A percentile compares a stretch with the other conserved stretches of the same genome.
phyloP scores from a whole-genome alignment of 2,329 filamentous ascomycete species.

The Hymenoscyphus linearis region DNA sequence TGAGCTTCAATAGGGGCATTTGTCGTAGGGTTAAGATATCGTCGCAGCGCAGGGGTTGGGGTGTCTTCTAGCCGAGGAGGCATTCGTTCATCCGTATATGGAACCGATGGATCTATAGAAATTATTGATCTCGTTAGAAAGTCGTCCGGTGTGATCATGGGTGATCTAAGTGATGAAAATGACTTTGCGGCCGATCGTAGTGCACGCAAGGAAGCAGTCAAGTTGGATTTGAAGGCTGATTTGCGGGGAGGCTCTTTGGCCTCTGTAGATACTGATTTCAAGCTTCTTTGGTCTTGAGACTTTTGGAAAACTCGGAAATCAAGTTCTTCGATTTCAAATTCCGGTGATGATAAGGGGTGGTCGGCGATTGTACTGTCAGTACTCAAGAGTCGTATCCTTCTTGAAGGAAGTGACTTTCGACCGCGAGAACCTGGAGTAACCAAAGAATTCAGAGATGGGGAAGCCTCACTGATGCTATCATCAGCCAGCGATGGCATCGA shows the following conservation, averaged over 20 bases:
- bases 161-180: slow-evolving; percentile 56
- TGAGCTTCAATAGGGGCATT: slow-evolving; percentile 41
- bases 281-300: slow-evolving; percentile 13
- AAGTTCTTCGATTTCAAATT: slow-evolving; percentile 39
- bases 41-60: slow-evolving; percentile 59
- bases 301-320: slow-evolving; percentile 44
- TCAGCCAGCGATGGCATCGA: slow-evolving; percentile 54
- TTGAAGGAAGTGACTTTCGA: slow-evolving; percentile 39
- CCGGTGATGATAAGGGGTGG: slow-evolving; percentile 44
- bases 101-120: slow-evolving; percentile 60
- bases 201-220: slow-evolving; percentile 61
- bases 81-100: slow-evolving; percentile 62
- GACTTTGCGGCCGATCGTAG: slow-evolving; percentile 58
- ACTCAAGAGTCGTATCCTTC: slow-evolving; percentile 49
- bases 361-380: slow-evolving; percentile 48
- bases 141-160: slow-evolving; percentile 61
- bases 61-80: slow-evolving; percentile 58
- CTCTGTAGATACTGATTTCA: slow-evolving; percentile 7
- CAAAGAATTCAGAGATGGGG: slow-evolving; percentile 26
- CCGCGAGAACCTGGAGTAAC: slow-evolving; percentile 32
- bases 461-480: slow-evolving; percentile 42
- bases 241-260: slow-evolving; percentile 19
- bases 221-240: slow-evolving; percentile 60
- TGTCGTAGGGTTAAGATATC: slow-evolving; percentile 62
- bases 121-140: slow-evolving; percentile 63